Base-by-base conservation (phyloP, 2,329 filamentous ascomycete species). In the Tolypocladium cylindrosporum region DNA sequence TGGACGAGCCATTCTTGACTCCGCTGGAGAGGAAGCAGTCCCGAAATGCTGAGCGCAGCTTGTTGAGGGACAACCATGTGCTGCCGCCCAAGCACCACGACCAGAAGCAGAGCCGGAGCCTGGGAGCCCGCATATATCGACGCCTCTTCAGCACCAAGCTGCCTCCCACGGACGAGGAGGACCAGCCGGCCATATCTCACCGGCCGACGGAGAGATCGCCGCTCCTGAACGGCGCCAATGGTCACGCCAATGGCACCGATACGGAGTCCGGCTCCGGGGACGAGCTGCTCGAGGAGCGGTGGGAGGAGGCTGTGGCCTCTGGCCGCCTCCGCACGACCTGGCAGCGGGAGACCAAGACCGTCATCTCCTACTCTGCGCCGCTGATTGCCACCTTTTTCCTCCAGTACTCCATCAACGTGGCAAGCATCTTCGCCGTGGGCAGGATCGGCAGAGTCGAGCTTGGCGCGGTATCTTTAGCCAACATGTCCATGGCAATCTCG, bases 291-390 rank as follows among this genome's bases (percentile, higher is more conserved):
- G 83, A 88, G 64, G 80, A 85, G 65, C 87, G 90, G 68, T 96
- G 91, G 91, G 87, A 93, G 61, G 88, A 91, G 61, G 93, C 92
- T 0, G 89, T 97, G 13, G 81, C 84, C 1, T 83, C 88, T 0
- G 91, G 91, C 13, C 82, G 85, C 67, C 92, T 97, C 63, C 86
- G 87, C 56, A 97, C 92, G 5, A 95, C 91, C 6, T 97, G 92
- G 91, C 87, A 89, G 71, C 85, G 92, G 61, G 93, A 97, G 77
- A 80, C 88, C 48, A 91, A 92, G 75, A 91, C 91, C 1, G 80
- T 97, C 45, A 75, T 81, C 37, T 79, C 81, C 61, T 92, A 92
- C 69, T 87, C 88, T 2, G 77, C 79, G 37, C 89, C 89, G 1
- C 74, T 93, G 55, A 83, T 91, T 50, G 60, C 66, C 50, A 92